phyloP scores from a whole-genome alignment of 768 basidiomycete species.

The Ramaria sp. region DNA sequence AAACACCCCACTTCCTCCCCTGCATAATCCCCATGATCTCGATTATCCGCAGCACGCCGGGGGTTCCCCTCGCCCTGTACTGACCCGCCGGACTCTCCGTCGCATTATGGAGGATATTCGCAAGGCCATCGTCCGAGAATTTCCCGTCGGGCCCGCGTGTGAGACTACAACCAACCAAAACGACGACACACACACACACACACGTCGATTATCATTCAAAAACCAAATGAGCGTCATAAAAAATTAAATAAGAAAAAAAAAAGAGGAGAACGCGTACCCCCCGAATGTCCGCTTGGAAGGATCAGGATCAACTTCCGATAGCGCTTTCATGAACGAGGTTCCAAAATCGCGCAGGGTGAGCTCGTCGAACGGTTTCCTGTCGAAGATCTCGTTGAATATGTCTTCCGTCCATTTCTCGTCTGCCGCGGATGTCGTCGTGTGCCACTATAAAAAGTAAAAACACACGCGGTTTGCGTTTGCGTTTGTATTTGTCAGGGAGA shows the following conservation, averaged over 20 bases:
- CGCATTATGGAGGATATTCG: conserved; percentile 33
- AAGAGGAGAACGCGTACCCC: neutral
- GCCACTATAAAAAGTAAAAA: conserved; percentile 12
- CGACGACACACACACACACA: neutral
- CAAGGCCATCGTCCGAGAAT: conserved; percentile 20
- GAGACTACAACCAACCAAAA: conserved; percentile 14
- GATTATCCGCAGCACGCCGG: conserved; percentile 34
- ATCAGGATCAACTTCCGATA: conserved; percentile 6
- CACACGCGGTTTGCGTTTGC: neutral
- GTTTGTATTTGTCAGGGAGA: neutral
- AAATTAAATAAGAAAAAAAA: neutral
- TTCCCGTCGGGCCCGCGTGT: conserved; percentile 17
- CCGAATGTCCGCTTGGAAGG: conserved; percentile 21
- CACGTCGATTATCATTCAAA: neutral
- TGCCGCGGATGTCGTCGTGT: conserved; percentile 13
- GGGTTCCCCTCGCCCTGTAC: conserved; percentile 38
- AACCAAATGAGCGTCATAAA: neutral
- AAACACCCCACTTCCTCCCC: conserved; percentile 43
- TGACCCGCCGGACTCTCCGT: conserved; percentile 35
- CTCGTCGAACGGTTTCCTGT: conserved; percentile 16
- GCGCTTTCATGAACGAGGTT: neutral
- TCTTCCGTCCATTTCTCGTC: conserved; percentile 18
- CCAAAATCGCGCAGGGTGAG: conserved; percentile 7
- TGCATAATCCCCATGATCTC: conserved; percentile 49
- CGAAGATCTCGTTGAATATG: conserved; percentile 16